Percentiles rank a stretch among this genome's conserved stretches.
phyloP scores from a whole-genome alignment of 2,329 filamentous ascomycete species.

The Xylariaceae sp. region DNA sequence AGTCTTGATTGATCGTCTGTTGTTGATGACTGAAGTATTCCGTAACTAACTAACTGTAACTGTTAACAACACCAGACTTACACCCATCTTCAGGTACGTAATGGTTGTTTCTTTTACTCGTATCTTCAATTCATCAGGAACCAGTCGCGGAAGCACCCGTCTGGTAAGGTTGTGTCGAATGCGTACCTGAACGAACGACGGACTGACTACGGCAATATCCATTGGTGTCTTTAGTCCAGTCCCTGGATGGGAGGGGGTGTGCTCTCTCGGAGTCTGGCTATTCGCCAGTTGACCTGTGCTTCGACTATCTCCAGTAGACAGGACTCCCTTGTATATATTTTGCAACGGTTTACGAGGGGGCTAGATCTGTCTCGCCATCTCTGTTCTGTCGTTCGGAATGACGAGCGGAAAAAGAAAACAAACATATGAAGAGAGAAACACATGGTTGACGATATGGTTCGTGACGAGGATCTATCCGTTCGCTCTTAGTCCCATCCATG shows the following conservation, averaged over 20 bases:
- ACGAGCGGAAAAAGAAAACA: background rate
- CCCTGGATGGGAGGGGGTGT: background rate
- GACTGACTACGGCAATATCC: background rate
- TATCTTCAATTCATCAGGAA: background rate
- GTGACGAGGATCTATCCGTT: background rate
- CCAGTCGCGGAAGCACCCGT: slow-evolving; percentile 6
- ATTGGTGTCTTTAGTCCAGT: background rate
- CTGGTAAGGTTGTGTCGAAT: background rate
- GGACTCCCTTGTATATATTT: background rate
- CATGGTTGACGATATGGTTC: background rate
- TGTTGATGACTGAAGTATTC: too few relatives aligned
- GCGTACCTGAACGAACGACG: background rate
- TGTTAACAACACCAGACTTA: background rate
- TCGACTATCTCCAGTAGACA: background rate
- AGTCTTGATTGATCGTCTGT: too few relatives aligned
- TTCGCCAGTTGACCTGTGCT: background rate
- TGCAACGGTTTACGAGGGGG: background rate
- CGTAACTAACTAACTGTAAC: too few relatives aligned
- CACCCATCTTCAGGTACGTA: background rate
- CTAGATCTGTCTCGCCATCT: background rate
- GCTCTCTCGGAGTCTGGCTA: background rate
- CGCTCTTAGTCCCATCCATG: background rate
- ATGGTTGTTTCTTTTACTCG: background rate
- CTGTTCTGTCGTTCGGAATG: background rate
- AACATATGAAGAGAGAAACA: background rate